These are phyloP conservation scores for Macrophomina tecta DNA, from an alignment of 2,329 filamentous ascomycete genomes.

Conservation along the genomic window DNA sequence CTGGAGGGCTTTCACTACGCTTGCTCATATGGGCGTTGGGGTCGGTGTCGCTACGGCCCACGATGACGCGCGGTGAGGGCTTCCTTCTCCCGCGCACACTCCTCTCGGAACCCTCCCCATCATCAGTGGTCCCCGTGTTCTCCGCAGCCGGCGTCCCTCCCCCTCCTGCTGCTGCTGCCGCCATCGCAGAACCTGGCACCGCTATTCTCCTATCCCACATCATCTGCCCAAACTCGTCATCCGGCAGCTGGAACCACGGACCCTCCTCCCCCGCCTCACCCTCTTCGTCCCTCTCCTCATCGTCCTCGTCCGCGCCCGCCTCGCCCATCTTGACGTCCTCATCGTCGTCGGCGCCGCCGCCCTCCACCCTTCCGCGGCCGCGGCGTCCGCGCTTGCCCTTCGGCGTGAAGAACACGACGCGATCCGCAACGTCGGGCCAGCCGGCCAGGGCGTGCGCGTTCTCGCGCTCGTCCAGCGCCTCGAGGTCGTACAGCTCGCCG, in stretches of 20 bases:
- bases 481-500: constrained; percentile 80
- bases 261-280: constrained; percentile 41
- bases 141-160: background rate
- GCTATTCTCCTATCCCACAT: constrained; percentile 49
- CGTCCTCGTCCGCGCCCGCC: constrained; percentile 43
- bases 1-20: constrained; percentile 25
- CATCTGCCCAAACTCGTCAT: constrained; percentile 50
- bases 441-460: constrained; percentile 62
- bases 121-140: no score
- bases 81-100: background rate
- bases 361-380: constrained; percentile 46
- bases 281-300: constrained; percentile 45
- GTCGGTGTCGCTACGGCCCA: background rate
- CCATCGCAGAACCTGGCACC: background rate
- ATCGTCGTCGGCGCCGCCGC: constrained; percentile 46
- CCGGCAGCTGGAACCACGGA: constrained; percentile 51
- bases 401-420: background rate
- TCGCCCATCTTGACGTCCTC: constrained; percentile 36
- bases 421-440: constrained; percentile 56
- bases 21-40: background rate
- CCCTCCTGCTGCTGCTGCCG: constrained; percentile 26
- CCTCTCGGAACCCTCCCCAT: background rate
- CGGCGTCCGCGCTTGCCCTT: constrained; percentile 34
- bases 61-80: constrained; percentile 4
- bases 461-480: constrained; percentile 83